A percentile compares a stretch with the other conserved stretches of the same genome.
Conservation (phyloP, 2,329 filamentous ascomycete genomes). For the Fusarium scirpi region DNA sequence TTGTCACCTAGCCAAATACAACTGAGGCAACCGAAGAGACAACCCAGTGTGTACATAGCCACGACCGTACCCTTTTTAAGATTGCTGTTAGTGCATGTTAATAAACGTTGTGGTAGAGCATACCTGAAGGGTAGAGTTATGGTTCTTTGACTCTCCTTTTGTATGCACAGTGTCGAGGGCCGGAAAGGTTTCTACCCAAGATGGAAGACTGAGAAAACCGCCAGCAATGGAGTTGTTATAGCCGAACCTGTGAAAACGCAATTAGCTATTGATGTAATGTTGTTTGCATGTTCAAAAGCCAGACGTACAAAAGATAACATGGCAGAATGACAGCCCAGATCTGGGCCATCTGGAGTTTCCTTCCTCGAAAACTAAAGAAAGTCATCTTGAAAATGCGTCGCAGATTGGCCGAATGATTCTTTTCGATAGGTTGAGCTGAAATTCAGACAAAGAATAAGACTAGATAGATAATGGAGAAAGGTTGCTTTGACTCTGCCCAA, state of each 20-base stretch:
- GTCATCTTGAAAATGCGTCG: background rate
- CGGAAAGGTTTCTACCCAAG: slow-evolving; percentile 9
- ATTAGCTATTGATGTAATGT: background rate
- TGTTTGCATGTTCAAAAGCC: accelerated
- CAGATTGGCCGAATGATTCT: too few species aligned
- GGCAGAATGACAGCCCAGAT: slow-evolving; percentile 10
- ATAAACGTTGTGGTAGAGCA: accelerated
- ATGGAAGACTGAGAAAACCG: slow-evolving; percentile 4
- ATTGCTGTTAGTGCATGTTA: accelerated
- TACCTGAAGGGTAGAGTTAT: slow-evolving; percentile 6
- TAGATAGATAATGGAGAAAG: too few species aligned
- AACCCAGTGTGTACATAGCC: slow-evolving; percentile 2
- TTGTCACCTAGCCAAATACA: slow-evolving; percentile 12
- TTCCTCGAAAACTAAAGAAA: slow-evolving; percentile 3
- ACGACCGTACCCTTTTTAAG: background rate
- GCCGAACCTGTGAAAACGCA: accelerated
- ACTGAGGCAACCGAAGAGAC: slow-evolving; percentile 9
- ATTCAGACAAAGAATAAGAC: too few species aligned
- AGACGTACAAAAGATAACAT: slow-evolving; percentile 1
- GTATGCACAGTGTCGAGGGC: slow-evolving; percentile 2
- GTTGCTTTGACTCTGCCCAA: too few species aligned
- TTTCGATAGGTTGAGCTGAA: too few species aligned
- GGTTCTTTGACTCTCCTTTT: background rate
- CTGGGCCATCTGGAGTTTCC: slow-evolving; percentile 6
- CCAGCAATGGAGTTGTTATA: slow-evolving; percentile 14